Evolutionary conservation across 2,329 filamentous ascomycete species (phyloP).

Genomic region (Zymoseptoria pseudotritici): DNA sequence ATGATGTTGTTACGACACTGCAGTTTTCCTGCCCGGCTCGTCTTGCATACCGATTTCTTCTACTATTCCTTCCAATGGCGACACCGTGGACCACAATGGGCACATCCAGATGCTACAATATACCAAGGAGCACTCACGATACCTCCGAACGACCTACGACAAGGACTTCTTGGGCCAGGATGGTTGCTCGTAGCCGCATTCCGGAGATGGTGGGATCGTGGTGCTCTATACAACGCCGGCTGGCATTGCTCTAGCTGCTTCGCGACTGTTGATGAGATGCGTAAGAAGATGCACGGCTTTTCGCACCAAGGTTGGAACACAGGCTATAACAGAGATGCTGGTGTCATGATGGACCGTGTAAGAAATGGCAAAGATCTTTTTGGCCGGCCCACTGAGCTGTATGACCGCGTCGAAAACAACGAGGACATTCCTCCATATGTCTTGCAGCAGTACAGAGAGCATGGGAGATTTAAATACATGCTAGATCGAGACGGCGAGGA

Average conservation of each 20-base stretch:
- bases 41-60: slow-evolving; percentile 21
- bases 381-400: slow-evolving; percentile 44
- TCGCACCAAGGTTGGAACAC: no score
- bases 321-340: no score
- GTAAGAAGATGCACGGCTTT: no score
- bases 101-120: no score
- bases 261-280: no score
- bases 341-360: slow-evolving; percentile 30
- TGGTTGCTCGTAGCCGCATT: no score
- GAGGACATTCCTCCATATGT: slow-evolving; percentile 48
- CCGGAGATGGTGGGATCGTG: no score
- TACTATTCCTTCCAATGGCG: slow-evolving; percentile 25
- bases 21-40: slow-evolving; percentile 19
- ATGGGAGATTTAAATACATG: slow-evolving; percentile 31
- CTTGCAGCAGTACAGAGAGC: slow-evolving; percentile 20
- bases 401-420: slow-evolving; percentile 44
- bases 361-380: slow-evolving; percentile 50
- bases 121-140: no score
- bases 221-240: no score
- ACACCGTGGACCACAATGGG: slow-evolving; percentile 34
- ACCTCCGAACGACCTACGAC: no score
- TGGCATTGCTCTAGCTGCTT: no score
- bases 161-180: no score
- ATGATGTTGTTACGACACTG: slow-evolving; percentile 20
- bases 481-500: slow-evolving; percentile 33